A percentile compares a stretch with the other conserved stretches of the same genome.
phyloP scores from a whole-genome alignment of 768 basidiomycete species.

The Lyophyllum decastes region DNA sequence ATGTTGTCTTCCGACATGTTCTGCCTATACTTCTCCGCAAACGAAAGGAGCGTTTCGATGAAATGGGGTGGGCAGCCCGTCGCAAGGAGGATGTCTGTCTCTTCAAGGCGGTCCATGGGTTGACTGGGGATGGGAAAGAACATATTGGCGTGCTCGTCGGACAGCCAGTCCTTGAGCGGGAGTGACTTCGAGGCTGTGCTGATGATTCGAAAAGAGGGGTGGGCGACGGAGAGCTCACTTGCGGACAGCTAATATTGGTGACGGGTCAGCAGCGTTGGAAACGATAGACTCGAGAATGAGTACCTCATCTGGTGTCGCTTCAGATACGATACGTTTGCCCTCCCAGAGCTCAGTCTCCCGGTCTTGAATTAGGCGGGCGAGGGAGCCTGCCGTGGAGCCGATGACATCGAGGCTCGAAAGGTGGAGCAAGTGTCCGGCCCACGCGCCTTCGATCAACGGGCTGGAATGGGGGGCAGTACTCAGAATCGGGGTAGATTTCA shows the following conservation, averaged over 20 bases:
- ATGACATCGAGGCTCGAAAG: slow-evolving; percentile 65
- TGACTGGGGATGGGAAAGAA: slow-evolving; percentile 63
- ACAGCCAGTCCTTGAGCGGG: slow-evolving; percentile 69
- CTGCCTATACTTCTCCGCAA: slow-evolving; percentile 59
- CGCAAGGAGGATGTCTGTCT: slow-evolving; percentile 44
- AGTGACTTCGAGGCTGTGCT: slow-evolving; percentile 63
- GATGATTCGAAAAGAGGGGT: slow-evolving; percentile 63
- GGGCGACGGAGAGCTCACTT: slow-evolving; percentile 48
- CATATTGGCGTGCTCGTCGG: slow-evolving; percentile 70
- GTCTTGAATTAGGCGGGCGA: slow-evolving; percentile 61
- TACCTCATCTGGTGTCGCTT: slow-evolving; percentile 48
- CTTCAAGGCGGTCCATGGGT: slow-evolving; percentile 59
- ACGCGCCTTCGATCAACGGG: slow-evolving; percentile 54
- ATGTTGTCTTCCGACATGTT: slow-evolving; percentile 56
- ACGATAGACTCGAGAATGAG: background rate
- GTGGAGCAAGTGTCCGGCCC: slow-evolving; percentile 58
- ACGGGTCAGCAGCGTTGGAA: background rate
- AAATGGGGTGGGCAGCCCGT: slow-evolving; percentile 47
- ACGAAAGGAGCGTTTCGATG: slow-evolving; percentile 44
- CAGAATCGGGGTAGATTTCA: background rate
- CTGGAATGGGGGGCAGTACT: background rate
- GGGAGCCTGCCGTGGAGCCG: slow-evolving; percentile 62
- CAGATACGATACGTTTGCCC: slow-evolving; percentile 55
- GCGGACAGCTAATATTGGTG: slow-evolving; percentile 22
- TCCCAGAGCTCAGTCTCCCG: slow-evolving; percentile 69